Conservation (phyloP, 176 grass and related monocot species). For the Bromus sterilis region DNA sequence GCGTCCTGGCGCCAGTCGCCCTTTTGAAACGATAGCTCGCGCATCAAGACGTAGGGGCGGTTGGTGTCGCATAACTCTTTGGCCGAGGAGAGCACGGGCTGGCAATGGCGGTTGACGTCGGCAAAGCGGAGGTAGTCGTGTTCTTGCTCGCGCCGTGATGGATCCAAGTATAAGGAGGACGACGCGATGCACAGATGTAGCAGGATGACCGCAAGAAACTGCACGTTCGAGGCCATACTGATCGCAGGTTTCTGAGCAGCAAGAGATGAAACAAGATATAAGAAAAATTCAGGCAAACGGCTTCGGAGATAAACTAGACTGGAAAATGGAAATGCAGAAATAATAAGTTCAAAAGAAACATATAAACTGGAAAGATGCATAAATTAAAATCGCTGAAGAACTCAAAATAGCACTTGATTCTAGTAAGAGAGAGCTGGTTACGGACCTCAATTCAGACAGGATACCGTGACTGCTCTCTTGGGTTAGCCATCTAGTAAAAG, state of each 20-base stretch:
- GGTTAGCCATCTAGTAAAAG: too few species aligned
- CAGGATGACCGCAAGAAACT: neutral
- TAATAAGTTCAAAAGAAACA: neutral
- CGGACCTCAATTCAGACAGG: neutral
- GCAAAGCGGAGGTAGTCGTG: conserved; percentile 2
- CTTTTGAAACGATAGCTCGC: neutral
- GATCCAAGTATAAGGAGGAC: neutral
- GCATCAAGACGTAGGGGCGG: neutral
- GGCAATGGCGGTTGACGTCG: neutral
- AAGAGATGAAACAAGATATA: neutral
- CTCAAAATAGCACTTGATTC: neutral
- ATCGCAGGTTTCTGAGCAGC: neutral
- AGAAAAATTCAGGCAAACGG: neutral
- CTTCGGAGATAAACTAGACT: neutral
- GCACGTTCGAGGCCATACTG: neutral
- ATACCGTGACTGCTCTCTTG: too few species aligned
- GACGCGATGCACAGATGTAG: neutral
- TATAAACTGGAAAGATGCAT: neutral
- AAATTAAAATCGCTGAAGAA: too few species aligned
- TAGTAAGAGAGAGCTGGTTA: neutral
- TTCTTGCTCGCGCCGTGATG: neutral
- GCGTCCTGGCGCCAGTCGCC: too few species aligned
- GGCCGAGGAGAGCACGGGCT: neutral
- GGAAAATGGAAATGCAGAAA: neutral
- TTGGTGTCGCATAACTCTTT: neutral